Base-by-base conservation (phyloP, 1,284 basidiomycete genomes). In the Irpex sp. region DNA sequence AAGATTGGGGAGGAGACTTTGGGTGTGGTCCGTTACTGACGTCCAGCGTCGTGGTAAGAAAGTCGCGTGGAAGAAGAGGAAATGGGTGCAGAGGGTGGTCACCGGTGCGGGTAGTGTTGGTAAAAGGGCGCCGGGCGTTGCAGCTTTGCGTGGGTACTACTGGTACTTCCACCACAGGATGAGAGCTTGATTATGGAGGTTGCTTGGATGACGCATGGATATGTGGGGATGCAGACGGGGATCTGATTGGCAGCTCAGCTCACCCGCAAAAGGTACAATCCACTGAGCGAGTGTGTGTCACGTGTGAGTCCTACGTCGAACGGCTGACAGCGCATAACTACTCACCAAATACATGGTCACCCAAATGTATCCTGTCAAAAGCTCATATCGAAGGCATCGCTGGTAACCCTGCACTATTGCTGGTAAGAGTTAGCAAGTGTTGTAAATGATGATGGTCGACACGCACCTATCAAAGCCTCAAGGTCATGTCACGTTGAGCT, bases 391-490 rank as follows among this genome's bases (percentile, higher is more conserved):
- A 62, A 38, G 32, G 59, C 27, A 18, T 62, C 13, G 59, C 59
- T 18, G 59, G 13, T 22, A 15, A 20, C 13, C n/a, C 13, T 20
- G 13, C 59, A 18, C 59, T 20, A 24, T 3, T 32, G 59, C 59
- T 62, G 22, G 18, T 13, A 13, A 24, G n/a, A 13, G 24, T 62
- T 32, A 62, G 59, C 6, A 13, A 24, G 24, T 13, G 18, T 13
- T 62, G 13, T 32, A 62, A 22, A 13, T 24, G 13, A 6, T 24
- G 59, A 5, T 20, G 27, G 13, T 13, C 5, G 20, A 56, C 15
- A 72, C 75, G 70, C 62, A 80, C 78, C 13, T 9, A 38, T 38
- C 32, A 38, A 7, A 38, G 32, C 6, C 32, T 32, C 32, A 32
- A 6, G 6, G 32, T 38, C 32, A 38, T 38, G 32, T 38, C 2